These are phyloP conservation scores for Gentiana straminea DNA, from an alignment of 257 asterid species.

Conservation along the genomic window DNA sequence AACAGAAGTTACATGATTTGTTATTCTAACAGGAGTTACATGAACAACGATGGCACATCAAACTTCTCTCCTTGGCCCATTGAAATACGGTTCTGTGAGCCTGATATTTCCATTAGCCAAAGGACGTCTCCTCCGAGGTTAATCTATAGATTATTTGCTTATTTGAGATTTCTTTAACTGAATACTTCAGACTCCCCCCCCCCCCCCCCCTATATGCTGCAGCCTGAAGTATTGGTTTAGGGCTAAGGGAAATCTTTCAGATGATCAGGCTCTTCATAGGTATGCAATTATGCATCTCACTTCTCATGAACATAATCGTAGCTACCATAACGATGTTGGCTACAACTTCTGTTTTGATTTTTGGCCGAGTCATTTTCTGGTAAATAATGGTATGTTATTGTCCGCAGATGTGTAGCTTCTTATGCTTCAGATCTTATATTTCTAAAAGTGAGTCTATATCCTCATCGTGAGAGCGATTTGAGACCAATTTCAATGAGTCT, in stretches of 20 bases:
- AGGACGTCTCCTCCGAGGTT: conserved; percentile 89
- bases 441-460: conserved; percentile 62
- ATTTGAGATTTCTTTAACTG: conserved; percentile 11
- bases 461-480: conserved; percentile 68
- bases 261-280: conserved; percentile 93
- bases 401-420: conserved; percentile 78
- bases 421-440: conserved; percentile 84
- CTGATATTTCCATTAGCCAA: conserved; percentile 48
- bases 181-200: conserved; percentile 6
- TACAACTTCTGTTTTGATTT: conserved; percentile 3
- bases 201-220: conserved; percentile 14
- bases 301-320: no score
- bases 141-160: conserved; percentile 10
- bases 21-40: no score
- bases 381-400: background rate
- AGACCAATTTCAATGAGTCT: conserved; percentile 58
- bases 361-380: background rate
- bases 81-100: conserved; percentile 77
- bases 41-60: conserved; percentile 24
- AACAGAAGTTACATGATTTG: no score
- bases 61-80: conserved; percentile 95
- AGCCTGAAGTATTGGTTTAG: conserved; percentile 92
- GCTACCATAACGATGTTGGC: no score
- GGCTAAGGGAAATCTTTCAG: conserved; percentile 82
- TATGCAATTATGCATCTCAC: conserved; percentile 15